Conservation (phyloP, 306 rosid species). For the Vigna unguiculata region DNA sequence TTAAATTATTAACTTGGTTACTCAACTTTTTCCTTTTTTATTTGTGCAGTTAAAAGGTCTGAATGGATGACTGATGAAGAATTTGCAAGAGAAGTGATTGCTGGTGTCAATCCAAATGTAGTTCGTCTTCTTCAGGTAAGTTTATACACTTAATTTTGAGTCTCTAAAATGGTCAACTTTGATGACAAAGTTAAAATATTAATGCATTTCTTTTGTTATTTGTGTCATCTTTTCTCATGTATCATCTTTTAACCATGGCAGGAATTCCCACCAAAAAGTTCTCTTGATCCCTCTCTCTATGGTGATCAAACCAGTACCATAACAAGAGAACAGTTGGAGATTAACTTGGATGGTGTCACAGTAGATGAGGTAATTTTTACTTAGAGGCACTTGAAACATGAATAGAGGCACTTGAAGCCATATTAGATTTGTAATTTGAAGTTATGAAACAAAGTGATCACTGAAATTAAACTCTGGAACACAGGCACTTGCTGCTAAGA, state of each 20-base stretch:
- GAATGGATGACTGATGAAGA: slow-evolving; percentile 80
- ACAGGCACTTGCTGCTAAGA: slow-evolving; percentile 66
- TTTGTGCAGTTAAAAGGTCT: slow-evolving; percentile 50
- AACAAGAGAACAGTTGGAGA: slow-evolving; percentile 54
- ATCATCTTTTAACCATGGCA: slow-evolving; percentile 40
- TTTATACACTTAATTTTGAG: neutral
- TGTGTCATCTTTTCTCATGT: neutral
- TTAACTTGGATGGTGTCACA: slow-evolving; percentile 54
- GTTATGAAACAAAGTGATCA: neutral
- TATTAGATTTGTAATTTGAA: neutral
- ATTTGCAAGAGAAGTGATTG: slow-evolving; percentile 72
- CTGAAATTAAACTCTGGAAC: slow-evolving; percentile 33
- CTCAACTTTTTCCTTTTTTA: neutral
- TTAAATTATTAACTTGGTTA: neutral
- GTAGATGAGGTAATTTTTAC: slow-evolving; percentile 57
- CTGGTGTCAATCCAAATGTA: slow-evolving; percentile 66
- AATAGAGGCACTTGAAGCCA: neutral
- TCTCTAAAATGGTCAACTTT: neutral
- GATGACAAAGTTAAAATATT: neutral
- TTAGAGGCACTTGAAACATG: no score
- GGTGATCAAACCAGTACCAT: slow-evolving; percentile 70
- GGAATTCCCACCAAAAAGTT: slow-evolving; percentile 73
- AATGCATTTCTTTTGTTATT: neutral
- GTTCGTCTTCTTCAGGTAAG: slow-evolving; percentile 49
- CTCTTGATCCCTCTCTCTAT: slow-evolving; percentile 55